Evolutionary conservation across 805 yeast genomes (phyloP), one percentile per base, ranked within the genome.

Genomic region (Metschnikowia proteae): DNA sequence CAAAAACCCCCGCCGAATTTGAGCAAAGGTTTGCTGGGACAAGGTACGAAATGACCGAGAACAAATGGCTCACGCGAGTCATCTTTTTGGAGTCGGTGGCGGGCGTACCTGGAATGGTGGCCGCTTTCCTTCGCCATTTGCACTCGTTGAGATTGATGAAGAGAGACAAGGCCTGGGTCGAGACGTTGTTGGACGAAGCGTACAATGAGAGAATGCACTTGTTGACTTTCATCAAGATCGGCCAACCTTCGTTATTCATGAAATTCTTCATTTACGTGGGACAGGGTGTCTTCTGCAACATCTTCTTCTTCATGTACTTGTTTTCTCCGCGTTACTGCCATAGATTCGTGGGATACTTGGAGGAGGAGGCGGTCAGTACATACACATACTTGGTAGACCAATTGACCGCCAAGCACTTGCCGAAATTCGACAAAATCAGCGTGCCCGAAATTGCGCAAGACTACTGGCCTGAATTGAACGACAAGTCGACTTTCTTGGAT

Each of bases 81-180:
- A 78, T 85, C 34, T 83, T 85, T 57, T 72, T 84, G 55, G 91
- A 84, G 63, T 76, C 83, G 51, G 74, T 85, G 48, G 91, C 91
- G 4, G 90, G 88, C 6, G 87, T 84, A n/a, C 91, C 91, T 1
- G 90, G 91, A 8, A 79, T 83, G 74, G 86, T 82, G 41, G 91
- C 87, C 3, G 85, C 86, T 1, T 84, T 83, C 65, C 63, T 85
- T 38, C 75, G 90, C 49, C 90, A 85, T 60, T 71, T 84, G 57
- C 83, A 81, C 53, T 78, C 87, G 2, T 61, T 84, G 42, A 68
- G 91, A 54, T 63, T 83, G 43, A 68, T 85, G 55, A 74, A 74
- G 58, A 67, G 90, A 50, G 91, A 84, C 61, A 78, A 81, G 58
- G 89, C 87, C 1, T 85, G 88, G 85, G 75, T 85, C 52, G 88